Evolutionary conservation across 495 filamentous ascomycete species (phyloP).

Genomic region (Entonaema liquescens): DNA sequence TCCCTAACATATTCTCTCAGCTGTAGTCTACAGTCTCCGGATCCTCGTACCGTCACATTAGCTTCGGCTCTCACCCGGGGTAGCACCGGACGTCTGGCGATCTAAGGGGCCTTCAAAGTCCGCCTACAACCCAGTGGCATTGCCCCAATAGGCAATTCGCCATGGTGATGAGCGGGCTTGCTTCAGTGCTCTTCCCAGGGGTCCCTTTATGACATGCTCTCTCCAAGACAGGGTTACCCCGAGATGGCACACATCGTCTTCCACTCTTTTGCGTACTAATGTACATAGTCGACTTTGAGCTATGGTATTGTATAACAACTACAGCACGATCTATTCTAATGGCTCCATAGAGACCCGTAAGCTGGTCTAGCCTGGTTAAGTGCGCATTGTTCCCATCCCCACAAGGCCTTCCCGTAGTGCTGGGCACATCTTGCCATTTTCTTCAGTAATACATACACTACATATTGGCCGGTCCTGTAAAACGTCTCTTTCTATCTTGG

Average conservation of each 20-base stretch:
- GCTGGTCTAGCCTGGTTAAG: slow-evolving; percentile 12
- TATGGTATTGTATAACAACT: too few species aligned
- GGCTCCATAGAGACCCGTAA: slow-evolving; percentile 23
- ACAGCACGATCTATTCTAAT: slow-evolving; percentile 15
- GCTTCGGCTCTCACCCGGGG: slow-evolving; percentile 39
- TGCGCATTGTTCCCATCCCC: slow-evolving; percentile 28
- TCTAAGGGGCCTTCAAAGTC: slow-evolving; percentile 4
- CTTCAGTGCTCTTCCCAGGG: neutral
- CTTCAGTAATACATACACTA: slow-evolving; percentile 3
- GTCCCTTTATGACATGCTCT: slow-evolving; percentile 3
- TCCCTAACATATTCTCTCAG: slow-evolving; percentile 8
- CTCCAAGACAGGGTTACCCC: slow-evolving; percentile 30
- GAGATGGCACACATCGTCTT: slow-evolving; percentile 35
- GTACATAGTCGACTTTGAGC: neutral
- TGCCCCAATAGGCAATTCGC: slow-evolving; percentile 8
- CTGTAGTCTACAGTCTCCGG: slow-evolving; percentile 16
- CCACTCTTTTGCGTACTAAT: slow-evolving; percentile 1
- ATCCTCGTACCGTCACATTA: slow-evolving; percentile 27
- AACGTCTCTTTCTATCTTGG: slow-evolving; percentile 18
- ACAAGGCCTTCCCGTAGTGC: slow-evolving; percentile 28
- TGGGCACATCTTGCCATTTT: slow-evolving; percentile 13
- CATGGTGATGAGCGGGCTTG: neutral
- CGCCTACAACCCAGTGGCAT: neutral
- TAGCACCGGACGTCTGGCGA: slow-evolving; percentile 22
- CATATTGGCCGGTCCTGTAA: slow-evolving; percentile 25